Base-by-base conservation (phyloP, 495 filamentous ascomycete genomes). In the Durotheca rogersii region DNA sequence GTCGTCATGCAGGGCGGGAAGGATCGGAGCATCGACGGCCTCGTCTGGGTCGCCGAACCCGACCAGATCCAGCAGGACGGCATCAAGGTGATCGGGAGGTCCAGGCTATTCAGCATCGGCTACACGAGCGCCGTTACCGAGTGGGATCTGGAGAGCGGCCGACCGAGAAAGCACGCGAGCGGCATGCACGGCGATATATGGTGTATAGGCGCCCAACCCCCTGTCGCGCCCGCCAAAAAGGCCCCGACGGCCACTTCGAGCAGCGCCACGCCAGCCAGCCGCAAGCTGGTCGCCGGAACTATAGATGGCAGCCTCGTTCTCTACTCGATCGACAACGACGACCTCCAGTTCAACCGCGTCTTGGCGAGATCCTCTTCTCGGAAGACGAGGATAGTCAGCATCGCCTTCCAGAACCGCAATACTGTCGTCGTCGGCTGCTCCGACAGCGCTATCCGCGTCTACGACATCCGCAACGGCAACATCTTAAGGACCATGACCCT, bases 151-250 rank as follows among this genome's bases (percentile, higher is more conserved):
- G 81, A 81, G 50, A 85, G 81, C 51, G 88, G 88, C 4, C 72
- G 78, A 41, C 88, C 90, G 6, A 71, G 83, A 65, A 81, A 85
- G 23, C 87, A 95, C 64, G 86, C 90, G 6, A 89, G 88, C 63
- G 92, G 92, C 14, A 95, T 92, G 67, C 87, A 95, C 65, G 91
- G 92, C 30, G 93, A 95, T 58, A 91, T 97, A 48, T 99, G 93
- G 93, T 95, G 91, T 68, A 75, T 96, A 47, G 87, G 85, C 50
- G 88, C 84, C n/a, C 93, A 96, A 72, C 93, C 94, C 7, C 61
- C 63, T 4, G 27, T 59, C 7, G 7, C 50, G 9, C 41, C 45
- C 38, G 56, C 32, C 20, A 58, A 60, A 41, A 32, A 31, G 12
- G 60, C 56, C 25, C 42, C 51, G 5, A 61, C 48, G 36, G 36